Conservation (phyloP, 768 basidiomycete species). For the Mycena latifolia region DNA sequence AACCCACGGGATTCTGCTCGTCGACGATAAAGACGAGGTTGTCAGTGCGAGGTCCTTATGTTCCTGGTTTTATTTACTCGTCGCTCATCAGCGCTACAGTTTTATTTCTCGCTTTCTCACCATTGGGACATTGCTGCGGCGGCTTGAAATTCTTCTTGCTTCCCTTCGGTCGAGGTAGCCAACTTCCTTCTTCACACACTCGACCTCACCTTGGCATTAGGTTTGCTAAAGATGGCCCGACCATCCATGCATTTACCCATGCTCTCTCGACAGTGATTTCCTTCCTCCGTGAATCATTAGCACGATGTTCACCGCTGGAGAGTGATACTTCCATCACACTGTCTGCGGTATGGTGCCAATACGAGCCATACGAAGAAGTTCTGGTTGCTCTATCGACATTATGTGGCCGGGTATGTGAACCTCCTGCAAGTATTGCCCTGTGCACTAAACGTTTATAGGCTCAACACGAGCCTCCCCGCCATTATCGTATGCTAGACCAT, state of each 20-base stretch:
- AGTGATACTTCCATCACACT: slow-evolving; percentile 44
- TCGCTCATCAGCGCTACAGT: slow-evolving; percentile 39
- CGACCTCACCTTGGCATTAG: slow-evolving; percentile 43
- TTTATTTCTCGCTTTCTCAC: slow-evolving; percentile 71
- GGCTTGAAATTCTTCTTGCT: slow-evolving; percentile 69
- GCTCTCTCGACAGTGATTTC: slow-evolving; percentile 67
- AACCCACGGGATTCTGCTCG: slow-evolving; percentile 51
- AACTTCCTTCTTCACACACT: slow-evolving; percentile 1
- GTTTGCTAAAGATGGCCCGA: slow-evolving; percentile 61
- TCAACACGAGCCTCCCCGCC: slow-evolving; percentile 46
- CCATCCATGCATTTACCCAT: slow-evolving; percentile 76
- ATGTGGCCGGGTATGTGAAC: slow-evolving; percentile 64
- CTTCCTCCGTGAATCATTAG: slow-evolving; percentile 62
- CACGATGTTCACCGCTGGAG: slow-evolving; percentile 52
- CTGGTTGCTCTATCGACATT: slow-evolving; percentile 66
- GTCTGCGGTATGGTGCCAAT: slow-evolving; percentile 62
- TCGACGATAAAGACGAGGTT: slow-evolving; percentile 70
- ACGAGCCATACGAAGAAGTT: slow-evolving; percentile 61
- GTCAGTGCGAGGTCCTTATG: slow-evolving; percentile 54
- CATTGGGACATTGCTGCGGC: slow-evolving; percentile 76
- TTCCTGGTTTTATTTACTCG: too few species aligned
- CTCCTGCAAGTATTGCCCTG: not conserved
- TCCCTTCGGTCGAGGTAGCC: slow-evolving; percentile 64
- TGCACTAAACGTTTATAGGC: slow-evolving; percentile 40
- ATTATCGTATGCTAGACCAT: slow-evolving; percentile 59